Conservation (phyloP, 179 eudicot species). For the Monotropa hypopitys region DNA sequence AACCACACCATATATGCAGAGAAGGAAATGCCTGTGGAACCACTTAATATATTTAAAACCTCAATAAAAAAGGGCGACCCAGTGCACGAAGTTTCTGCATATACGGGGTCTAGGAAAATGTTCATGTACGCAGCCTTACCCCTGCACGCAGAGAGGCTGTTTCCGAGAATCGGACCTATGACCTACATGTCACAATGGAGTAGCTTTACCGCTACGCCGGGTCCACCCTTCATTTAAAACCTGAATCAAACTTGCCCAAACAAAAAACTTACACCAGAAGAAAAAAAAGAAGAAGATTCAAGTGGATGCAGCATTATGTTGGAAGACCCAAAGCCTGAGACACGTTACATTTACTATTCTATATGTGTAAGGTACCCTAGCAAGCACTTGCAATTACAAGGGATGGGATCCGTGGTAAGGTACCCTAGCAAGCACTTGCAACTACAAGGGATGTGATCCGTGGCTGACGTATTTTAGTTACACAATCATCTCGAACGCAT, state of each 20-base stretch:
- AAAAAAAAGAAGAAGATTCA: not conserved
- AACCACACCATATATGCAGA: slow-evolving; percentile 74
- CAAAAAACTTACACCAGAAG: not conserved
- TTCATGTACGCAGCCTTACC: too few relatives aligned
- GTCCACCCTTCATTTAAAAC: too few relatives aligned
- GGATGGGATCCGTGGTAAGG: too few relatives aligned
- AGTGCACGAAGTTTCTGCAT: too few relatives aligned
- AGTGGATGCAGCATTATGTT: not conserved
- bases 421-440: not conserved
- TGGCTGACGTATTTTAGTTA: not conserved
- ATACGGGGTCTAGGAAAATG: too few relatives aligned
- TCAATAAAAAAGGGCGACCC: too few relatives aligned
- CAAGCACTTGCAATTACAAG: not conserved
- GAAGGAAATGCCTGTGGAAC: slow-evolving; percentile 79
- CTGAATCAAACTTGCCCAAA: not conserved
- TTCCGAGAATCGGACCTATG: too few relatives aligned
- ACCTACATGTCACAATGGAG: too few relatives aligned
- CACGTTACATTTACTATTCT: not conserved
- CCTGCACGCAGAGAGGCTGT: too few relatives aligned
- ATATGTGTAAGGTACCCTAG: not conserved
- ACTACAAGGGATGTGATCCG: not conserved
- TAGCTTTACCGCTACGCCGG: too few relatives aligned
- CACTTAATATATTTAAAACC: not conserved
- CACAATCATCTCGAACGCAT: not conserved
- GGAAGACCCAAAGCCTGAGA: not conserved